These are phyloP conservation scores for Gynochthodes officinalis DNA, from an alignment of 257 asterid species.

Conservation along the genomic window DNA sequence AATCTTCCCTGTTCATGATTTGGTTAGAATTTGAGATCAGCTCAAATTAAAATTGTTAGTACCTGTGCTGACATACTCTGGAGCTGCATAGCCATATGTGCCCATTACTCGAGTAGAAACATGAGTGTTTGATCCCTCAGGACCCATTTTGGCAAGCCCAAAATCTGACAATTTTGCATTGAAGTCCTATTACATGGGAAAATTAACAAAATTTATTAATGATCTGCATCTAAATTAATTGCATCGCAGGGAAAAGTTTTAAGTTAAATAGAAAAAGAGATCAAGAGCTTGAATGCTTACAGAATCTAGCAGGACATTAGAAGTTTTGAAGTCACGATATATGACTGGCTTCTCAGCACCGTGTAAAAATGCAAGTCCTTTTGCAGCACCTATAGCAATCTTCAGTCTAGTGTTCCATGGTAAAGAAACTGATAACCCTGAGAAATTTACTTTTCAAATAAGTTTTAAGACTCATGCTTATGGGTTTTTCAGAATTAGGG, in stretches of 20 bases:
- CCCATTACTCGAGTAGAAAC: conserved; percentile 96
- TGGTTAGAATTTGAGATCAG: no score
- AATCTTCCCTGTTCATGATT: no score
- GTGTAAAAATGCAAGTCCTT: conserved; percentile 88
- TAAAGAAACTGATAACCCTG: conserved; percentile 67
- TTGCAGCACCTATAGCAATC: conserved; percentile 87
- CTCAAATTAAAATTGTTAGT: no score
- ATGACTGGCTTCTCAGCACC: conserved; percentile 81
- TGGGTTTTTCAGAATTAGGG: no score
- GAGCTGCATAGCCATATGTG: conserved; percentile 94
- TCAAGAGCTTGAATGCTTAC: conserved; percentile 25
- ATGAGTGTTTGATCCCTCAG: conserved; percentile 91
- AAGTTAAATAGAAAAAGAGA: background rate
- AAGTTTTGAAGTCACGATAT: conserved; percentile 89
- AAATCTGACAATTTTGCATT: conserved; percentile 87
- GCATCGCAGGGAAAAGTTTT: no score
- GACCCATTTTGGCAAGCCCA: conserved; percentile 94
- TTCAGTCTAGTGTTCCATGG: conserved; percentile 89
- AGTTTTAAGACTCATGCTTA: no score
- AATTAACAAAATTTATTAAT: background rate
- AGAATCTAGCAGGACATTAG: conserved; percentile 72
- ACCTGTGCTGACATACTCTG: conserved; percentile 94
- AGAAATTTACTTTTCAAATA: background rate
- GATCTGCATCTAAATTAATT: no score
- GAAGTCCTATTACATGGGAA: conserved; percentile 52